phyloP scores from a whole-genome alignment of 2,329 filamentous ascomycete species.

The Monilinia laxa region DNA sequence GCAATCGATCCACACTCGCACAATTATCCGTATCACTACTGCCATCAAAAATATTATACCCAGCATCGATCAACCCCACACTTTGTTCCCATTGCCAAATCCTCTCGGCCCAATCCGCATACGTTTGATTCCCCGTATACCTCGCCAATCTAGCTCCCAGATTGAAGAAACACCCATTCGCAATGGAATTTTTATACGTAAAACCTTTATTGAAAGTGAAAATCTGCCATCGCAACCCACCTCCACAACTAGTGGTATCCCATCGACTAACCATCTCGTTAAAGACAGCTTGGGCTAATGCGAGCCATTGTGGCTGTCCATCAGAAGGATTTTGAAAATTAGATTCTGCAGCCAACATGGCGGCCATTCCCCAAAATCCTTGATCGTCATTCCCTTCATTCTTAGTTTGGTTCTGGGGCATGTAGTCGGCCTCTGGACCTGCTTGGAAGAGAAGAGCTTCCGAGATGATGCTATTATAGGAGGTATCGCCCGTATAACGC shows the following conservation, averaged over 20 bases:
- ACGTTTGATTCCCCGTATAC: slow-evolving; percentile 75
- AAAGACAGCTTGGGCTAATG: slow-evolving; percentile 75
- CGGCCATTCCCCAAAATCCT: slow-evolving; percentile 68
- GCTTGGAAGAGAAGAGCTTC: slow-evolving; percentile 72
- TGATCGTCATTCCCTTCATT: slow-evolving; percentile 68
- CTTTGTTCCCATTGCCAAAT: slow-evolving; percentile 67
- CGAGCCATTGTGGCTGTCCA: slow-evolving; percentile 62
- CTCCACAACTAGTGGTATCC: slow-evolving; percentile 66
- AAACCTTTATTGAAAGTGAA: slow-evolving; percentile 79
- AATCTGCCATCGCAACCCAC: slow-evolving; percentile 82
- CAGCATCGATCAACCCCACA: slow-evolving; percentile 57
- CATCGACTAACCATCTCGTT: slow-evolving; percentile 72
- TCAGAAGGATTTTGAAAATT: slow-evolving; percentile 57
- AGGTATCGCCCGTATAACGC: slow-evolving; percentile 72
- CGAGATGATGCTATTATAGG: slow-evolving; percentile 62
- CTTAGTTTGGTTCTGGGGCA: slow-evolving; percentile 69
- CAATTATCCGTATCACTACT: slow-evolving; percentile 58
- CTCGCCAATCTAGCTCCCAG: slow-evolving; percentile 65
- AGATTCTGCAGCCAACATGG: slow-evolving; percentile 68
- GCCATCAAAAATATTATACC: slow-evolving; percentile 59
- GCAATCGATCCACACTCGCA: slow-evolving; percentile 57
- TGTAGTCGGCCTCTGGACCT: slow-evolving; percentile 69
- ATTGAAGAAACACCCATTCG: slow-evolving; percentile 61
- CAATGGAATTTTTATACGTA: slow-evolving; percentile 70
- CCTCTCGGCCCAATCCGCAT: slow-evolving; percentile 73